phyloP scores from a whole-genome alignment of 179 eudicot genomes.

The Heliamphora pulchella region DNA sequence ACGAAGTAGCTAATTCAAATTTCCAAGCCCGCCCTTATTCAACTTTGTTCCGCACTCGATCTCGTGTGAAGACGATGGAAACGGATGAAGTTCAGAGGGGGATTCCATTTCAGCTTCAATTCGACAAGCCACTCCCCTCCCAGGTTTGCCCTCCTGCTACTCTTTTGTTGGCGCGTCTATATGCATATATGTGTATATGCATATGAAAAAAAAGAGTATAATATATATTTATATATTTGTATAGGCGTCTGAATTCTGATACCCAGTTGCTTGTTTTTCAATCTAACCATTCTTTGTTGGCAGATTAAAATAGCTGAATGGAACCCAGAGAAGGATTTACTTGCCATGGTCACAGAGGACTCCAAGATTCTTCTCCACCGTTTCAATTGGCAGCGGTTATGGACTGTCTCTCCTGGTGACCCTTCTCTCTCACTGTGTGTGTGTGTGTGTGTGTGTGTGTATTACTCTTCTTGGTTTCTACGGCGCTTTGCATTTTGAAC shows the following conservation, averaged over 20 bases:
- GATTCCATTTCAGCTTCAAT: constrained; percentile 92
- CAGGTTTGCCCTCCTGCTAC: constrained; percentile 37
- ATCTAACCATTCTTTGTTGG: not conserved
- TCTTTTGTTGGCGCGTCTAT: not conserved
- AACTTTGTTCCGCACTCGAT: not conserved
- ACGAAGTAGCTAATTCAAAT: too few species aligned
- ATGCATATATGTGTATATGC: not conserved
- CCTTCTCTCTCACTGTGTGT: not conserved
- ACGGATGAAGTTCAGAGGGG: constrained; percentile 48
- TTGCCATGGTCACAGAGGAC: constrained; percentile 96
- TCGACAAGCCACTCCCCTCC: constrained; percentile 82
- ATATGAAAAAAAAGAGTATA: too few species aligned
- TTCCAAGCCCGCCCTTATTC: not conserved
- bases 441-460: not conserved
- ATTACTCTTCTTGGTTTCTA: not conserved
- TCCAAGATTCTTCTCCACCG: constrained; percentile 85
- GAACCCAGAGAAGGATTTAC: constrained; percentile 96
- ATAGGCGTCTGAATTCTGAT: not conserved
- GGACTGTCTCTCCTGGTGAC: constrained; percentile 83
- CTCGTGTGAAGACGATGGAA: constrained; percentile 42
- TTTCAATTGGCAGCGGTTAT: constrained; percentile 96
- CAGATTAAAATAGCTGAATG: constrained; percentile 87
- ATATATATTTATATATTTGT: not conserved
- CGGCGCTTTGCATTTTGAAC: not conserved
- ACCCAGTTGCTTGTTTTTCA: constrained; percentile 6